Evolutionary conservation across 2,329 filamentous ascomycete species (phyloP).

Genomic region (Pestalotiopsis sp.): DNA sequence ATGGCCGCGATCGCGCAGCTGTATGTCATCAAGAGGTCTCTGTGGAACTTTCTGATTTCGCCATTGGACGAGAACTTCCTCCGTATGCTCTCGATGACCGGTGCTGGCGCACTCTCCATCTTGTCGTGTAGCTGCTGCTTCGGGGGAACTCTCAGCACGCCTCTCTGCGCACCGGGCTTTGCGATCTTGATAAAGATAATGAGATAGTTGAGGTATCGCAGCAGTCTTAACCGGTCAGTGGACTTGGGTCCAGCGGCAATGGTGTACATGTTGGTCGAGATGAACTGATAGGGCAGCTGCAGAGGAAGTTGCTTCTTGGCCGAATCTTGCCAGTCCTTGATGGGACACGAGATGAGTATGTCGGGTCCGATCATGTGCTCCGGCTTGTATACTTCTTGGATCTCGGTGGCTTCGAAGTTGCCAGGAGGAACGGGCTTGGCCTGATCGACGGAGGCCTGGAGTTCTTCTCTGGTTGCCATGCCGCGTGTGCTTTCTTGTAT

Average conservation of each 20-base stretch:
- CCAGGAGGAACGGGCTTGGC: constrained; percentile 72
- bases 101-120: constrained; percentile 58
- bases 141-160: constrained; percentile 53
- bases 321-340: constrained; percentile 74
- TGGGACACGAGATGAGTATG: constrained; percentile 65
- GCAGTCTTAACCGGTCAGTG: constrained; percentile 53
- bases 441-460: constrained; percentile 64
- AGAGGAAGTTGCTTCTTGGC: constrained; percentile 59
- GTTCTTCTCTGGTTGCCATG: constrained; percentile 67
- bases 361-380: constrained; percentile 66
- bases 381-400: constrained; percentile 72
- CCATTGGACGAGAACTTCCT: constrained; percentile 67
- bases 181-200: constrained; percentile 52
- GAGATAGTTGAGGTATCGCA: constrained; percentile 61
- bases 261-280: constrained; percentile 60
- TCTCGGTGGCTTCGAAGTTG: constrained; percentile 65
- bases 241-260: constrained; percentile 54
- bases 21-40: constrained; percentile 72
- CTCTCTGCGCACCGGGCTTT: constrained; percentile 46
- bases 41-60: constrained; percentile 69
- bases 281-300: constrained; percentile 60
- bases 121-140: constrained; percentile 61
- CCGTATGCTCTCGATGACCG: constrained; percentile 65
- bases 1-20: constrained; percentile 71
- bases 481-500: constrained; percentile 62